These are phyloP conservation scores for Fraxinus floribunda DNA, from an alignment of 305 asterid genomes.

Conservation along the genomic window DNA sequence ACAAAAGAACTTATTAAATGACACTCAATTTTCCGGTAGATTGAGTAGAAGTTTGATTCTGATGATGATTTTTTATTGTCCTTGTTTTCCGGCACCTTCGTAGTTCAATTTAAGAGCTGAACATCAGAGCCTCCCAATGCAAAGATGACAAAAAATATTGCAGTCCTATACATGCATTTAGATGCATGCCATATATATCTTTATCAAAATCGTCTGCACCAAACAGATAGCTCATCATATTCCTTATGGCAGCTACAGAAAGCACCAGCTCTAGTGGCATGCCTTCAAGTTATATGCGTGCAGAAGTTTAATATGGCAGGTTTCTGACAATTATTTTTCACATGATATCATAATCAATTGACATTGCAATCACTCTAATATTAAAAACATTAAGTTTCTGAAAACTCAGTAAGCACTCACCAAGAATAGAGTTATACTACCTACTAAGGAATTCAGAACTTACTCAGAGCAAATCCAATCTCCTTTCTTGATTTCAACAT, in stretches of 20 bases:
- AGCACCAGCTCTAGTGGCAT: neutral
- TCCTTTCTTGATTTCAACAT: conserved; percentile 36
- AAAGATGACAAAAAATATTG: neutral
- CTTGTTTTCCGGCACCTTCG: neutral
- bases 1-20: neutral
- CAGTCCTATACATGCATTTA: neutral
- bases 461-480: conserved; percentile 40
- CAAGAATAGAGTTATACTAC: neutral
- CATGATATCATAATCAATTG: neutral
- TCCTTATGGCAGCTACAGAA: neutral
- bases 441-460: conserved; percentile 11
- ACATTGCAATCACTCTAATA: neutral
- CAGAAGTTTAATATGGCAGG: neutral
- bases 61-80: neutral
- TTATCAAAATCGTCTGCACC: neutral
- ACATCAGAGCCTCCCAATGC: neutral
- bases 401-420: neutral
- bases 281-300: neutral
- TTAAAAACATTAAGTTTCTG: neutral
- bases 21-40: neutral
- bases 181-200: neutral
- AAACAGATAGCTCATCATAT: neutral
- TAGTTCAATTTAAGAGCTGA: neutral
- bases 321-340: neutral
- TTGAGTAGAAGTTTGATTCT: neutral